Evolutionary conservation across 2,329 filamentous ascomycete genomes (phyloP), one percentile per base, ranked within the genome.

Genomic region (Dactylellina sp.): DNA sequence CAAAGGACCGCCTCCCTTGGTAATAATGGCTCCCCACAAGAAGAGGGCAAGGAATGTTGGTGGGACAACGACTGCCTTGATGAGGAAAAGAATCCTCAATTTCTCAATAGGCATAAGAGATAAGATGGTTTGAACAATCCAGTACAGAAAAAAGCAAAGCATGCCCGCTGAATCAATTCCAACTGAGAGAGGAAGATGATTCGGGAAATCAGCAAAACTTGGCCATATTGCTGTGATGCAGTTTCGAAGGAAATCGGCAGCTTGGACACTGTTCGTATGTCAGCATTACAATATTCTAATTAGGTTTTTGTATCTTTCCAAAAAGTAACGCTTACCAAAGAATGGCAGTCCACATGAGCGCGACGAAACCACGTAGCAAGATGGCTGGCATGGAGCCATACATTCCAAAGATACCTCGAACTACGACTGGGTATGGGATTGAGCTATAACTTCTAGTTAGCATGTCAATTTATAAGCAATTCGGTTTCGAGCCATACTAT

Each of bases 71-170:
- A 82, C 77, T 12, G 81, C 81, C 75, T 84, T 84, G 66, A 83
- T 79, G 75, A 82, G 80, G 75, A 84, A 83, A 3, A 84, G 78
- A 39, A 83, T 79, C 14, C 82, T 80, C 50, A 84, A 77, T 63
- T 83, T 83, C 35, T 81, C 79, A 49, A 83, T 83, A 6, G 82
- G 82, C 80, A 83, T 83, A 6, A 82, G 71, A 25, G 80, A 80
- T 5, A 85, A 79, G 0, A 79, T 79, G 6, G 83, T 82, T 14
- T 85, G 85, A 18, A 84, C 76, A 28, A 83, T 80, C 81, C 84
- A 86, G 78, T 86, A 86, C 44, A 86, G 78, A 59, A 85, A 83
- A 74, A 85, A 83, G 68, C 82, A 85, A 1, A 85, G 80, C 28
- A 86, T 79, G 24, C 84, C 82, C 18, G 82, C 81, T 12, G 83